phyloP scores from a whole-genome alignment of 768 basidiomycete species.

The Dioszegia crocea region DNA sequence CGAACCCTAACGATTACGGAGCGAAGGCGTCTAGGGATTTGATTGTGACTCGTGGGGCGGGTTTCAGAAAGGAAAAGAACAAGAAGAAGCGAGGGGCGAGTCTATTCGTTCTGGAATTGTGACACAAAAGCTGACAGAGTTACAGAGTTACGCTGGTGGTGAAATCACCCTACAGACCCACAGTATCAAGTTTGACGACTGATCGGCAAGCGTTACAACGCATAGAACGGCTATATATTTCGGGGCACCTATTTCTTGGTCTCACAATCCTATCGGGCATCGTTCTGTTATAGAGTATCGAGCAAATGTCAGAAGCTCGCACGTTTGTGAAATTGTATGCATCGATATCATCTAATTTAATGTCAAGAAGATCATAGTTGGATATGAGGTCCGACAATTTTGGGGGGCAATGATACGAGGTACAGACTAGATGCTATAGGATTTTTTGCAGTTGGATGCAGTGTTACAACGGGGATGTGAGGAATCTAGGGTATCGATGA shows the following conservation, averaged over 20 bases:
- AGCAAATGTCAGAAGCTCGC: too few relatives aligned
- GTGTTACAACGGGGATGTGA: not conserved
- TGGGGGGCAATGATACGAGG: not conserved
- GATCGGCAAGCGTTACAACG: not conserved
- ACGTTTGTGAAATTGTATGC: not conserved
- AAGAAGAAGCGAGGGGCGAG: conserved; percentile 86
- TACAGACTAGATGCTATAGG: not conserved
- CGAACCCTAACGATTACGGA: conserved; percentile 74
- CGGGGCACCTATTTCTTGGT: too few relatives aligned
- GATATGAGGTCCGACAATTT: not conserved
- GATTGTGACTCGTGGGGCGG: conserved; percentile 86
- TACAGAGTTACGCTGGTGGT: conserved; percentile 75
- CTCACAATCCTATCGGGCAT: too few relatives aligned
- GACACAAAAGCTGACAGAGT: not conserved
- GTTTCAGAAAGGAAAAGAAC: conserved; percentile 98
- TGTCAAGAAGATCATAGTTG: conserved; percentile 1
- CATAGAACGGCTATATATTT: too few relatives aligned
- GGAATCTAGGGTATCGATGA: not conserved
- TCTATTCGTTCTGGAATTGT: not conserved
- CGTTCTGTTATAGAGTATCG: too few relatives aligned
- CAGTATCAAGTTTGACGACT: conserved; percentile 72
- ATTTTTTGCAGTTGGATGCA: conserved; percentile 14
- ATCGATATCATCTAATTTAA: not conserved
- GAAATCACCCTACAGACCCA: conserved; percentile 89
- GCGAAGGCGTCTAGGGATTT: conserved; percentile 77